A percentile compares a stretch with the other conserved stretches of the same genome.
Evolutionary conservation across 768 basidiomycete species (phyloP).

Genomic region (Holtermannia corniformis): DNA sequence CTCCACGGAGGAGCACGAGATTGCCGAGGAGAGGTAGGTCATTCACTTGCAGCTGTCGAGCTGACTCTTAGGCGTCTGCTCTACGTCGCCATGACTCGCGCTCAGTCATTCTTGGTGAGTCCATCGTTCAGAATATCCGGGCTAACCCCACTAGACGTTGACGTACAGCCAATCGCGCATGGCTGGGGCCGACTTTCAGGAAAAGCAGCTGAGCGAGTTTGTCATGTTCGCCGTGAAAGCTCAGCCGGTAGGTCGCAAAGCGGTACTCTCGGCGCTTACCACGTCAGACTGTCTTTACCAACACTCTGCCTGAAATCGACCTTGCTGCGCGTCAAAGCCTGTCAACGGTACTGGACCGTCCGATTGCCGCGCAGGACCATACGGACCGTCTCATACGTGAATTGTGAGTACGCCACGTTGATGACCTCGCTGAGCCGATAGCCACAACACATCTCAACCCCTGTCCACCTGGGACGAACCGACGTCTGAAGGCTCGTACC

Average conservation of each 20-base stretch:
- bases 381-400: too few species aligned
- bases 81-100: slow-evolving; percentile 82
- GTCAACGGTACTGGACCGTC: slow-evolving; percentile 48
- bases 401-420: too few species aligned
- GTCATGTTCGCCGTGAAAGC: slow-evolving; percentile 46
- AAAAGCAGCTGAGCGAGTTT: slow-evolving; percentile 53
- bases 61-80: slow-evolving; percentile 52
- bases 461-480: slow-evolving; percentile 28
- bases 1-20: slow-evolving; percentile 50
- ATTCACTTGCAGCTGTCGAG: slow-evolving; percentile 25
- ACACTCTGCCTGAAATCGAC: slow-evolving; percentile 46
- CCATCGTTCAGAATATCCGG: background rate
- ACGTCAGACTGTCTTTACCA: slow-evolving; percentile 45
- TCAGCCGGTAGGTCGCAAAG: slow-evolving; percentile 42
- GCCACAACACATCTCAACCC: slow-evolving; percentile 10
- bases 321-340: slow-evolving; percentile 47
- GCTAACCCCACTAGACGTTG: slow-evolving; percentile 18
- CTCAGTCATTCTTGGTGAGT: slow-evolving; percentile 54
- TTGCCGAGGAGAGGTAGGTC: slow-evolving; percentile 67
- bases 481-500: slow-evolving; percentile 19
- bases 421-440: too few species aligned
- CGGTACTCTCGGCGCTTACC: background rate
- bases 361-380: too few species aligned
- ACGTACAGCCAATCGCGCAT: slow-evolving; percentile 34
- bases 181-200: slow-evolving; percentile 49